Evolutionary conservation across 2,329 filamentous ascomycete genomes (phyloP).

Genomic region (Aspergillus bombycis): DNA sequence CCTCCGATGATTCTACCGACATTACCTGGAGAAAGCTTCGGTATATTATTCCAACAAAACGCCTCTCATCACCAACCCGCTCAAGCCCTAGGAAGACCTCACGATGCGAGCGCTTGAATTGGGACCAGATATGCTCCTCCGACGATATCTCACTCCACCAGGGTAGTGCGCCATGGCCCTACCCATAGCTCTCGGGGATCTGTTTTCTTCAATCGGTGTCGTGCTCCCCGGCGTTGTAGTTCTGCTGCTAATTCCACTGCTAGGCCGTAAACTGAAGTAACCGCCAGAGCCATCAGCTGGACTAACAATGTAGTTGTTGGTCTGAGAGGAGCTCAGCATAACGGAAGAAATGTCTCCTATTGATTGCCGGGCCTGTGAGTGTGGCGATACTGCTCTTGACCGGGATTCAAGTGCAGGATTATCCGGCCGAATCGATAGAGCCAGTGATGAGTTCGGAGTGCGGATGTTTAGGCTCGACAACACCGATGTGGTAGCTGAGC

Average conservation of each 20-base stretch:
- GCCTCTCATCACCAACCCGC: neutral
- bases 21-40: neutral
- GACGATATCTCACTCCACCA: constrained; percentile 27
- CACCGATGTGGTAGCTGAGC: constrained; percentile 38
- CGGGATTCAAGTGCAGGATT: constrained; percentile 8
- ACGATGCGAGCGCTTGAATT: constrained; percentile 16
- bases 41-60: no score
- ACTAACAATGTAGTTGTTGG: constrained; percentile 15
- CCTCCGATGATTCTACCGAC: neutral
- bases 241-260: constrained; percentile 22
- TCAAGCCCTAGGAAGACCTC: neutral
- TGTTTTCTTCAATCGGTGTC: constrained; percentile 24
- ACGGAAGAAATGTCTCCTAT: constrained; percentile 13
- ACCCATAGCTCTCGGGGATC: constrained; percentile 15
- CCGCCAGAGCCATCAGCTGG: constrained; percentile 19
- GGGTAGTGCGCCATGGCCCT: constrained; percentile 31
- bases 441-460: constrained; percentile 17
- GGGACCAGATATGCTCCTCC: constrained; percentile 29
- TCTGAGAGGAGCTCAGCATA: constrained; percentile 11
- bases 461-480: constrained; percentile 21
- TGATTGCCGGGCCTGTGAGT: constrained; percentile 15
- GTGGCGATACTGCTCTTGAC: constrained; percentile 23
- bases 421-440: constrained; percentile 24
- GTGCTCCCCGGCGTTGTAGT: constrained; percentile 22
- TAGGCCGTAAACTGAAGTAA: constrained; percentile 27